Conservation (phyloP, 2,329 filamentous ascomycete species). For the Colletotrichum musicola region DNA sequence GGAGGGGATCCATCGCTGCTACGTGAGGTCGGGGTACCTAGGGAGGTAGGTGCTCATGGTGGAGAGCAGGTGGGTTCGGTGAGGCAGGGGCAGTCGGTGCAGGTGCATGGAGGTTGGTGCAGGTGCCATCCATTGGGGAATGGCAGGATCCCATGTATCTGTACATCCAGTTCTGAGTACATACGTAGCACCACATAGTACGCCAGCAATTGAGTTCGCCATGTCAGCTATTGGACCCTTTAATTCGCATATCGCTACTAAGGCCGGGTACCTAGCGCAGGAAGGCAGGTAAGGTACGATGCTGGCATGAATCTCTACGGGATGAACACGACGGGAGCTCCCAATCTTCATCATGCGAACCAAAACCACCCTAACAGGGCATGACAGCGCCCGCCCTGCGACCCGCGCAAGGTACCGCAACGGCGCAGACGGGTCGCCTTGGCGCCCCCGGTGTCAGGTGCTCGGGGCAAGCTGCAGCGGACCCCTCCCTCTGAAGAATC, state of each 20-base stretch:
- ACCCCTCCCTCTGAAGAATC: not conserved
- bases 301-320: constrained; percentile 15
- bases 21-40: constrained; percentile 32
- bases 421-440: not conserved
- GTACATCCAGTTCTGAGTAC: too few species aligned
- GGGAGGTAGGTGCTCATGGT: not conserved
- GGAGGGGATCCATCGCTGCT: constrained; percentile 27
- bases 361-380: not conserved
- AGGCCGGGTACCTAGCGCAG: not conserved
- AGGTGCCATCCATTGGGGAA: too few species aligned
- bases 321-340: constrained; percentile 7
- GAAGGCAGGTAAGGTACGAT: not conserved
- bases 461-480: constrained; percentile 1
- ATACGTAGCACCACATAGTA: too few species aligned
- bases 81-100: constrained; percentile 12
- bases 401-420: too few species aligned
- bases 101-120: constrained; percentile 3
- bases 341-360: constrained; percentile 7
- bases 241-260: constrained; percentile 6
- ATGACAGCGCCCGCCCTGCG: not conserved
- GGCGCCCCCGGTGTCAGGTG: not conserved
- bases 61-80: constrained; percentile 10
- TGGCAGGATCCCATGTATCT: too few species aligned
- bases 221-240: constrained; percentile 5
- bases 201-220: not conserved